Percentiles rank a stretch among this genome's conserved stretches.
Conservation (phyloP, 2,329 filamentous ascomycete species). For the Sporothrix curviconia region DNA sequence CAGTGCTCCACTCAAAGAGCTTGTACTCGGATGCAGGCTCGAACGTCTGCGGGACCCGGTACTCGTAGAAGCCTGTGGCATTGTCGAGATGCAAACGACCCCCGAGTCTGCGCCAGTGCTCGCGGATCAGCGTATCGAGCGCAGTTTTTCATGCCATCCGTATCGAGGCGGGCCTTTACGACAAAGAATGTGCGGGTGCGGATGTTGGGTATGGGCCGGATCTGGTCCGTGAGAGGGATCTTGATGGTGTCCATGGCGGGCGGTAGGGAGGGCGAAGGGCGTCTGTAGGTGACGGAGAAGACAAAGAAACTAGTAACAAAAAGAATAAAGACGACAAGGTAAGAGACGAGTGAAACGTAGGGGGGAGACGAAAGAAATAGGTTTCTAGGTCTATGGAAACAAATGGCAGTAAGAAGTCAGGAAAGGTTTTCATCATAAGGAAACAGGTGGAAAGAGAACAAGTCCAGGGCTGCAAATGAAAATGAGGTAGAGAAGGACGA, state of each 20-base stretch:
- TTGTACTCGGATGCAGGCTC: not conserved
- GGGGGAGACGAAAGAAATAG: no score
- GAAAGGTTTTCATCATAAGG: no score
- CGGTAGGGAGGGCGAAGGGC: no score
- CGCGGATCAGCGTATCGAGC: constrained; percentile 10
- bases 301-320: no score
- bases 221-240: not conserved
- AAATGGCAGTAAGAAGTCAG: no score
- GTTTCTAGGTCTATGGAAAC: no score
- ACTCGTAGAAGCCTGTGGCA: not conserved
- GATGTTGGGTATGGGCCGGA: not conserved
- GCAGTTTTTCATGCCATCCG: not conserved
- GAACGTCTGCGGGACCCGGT: constrained; percentile 7
- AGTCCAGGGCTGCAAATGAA: no score
- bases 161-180: constrained; percentile 5
- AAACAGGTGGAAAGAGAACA: no score
- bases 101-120: constrained; percentile 14
- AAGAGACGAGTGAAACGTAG: no score
- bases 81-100: not conserved
- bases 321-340: no score
- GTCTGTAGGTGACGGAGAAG: no score
- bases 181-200: constrained; percentile 9
- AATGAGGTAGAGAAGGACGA: no score
- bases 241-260: not conserved
- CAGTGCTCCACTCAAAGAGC: constrained; percentile 2